Evolutionary conservation across 441 rosid species (phyloP), one percentile per base, ranked within the genome.

Genomic region (Adansonia madagascariensis): DNA sequence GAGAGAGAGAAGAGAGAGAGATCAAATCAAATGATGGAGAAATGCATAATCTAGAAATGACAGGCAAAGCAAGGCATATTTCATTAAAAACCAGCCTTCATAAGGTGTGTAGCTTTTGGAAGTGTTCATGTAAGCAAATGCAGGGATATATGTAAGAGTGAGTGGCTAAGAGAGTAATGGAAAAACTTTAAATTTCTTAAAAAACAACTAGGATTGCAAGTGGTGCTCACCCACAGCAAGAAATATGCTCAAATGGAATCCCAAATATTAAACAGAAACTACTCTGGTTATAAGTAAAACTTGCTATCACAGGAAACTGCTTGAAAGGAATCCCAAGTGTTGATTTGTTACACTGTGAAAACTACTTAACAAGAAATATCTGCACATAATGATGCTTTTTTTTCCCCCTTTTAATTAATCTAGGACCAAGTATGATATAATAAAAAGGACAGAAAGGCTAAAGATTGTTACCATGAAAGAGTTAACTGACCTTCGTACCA

Each of bases 401-500:
- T 14, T 31, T 3, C 35, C 35, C 35, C 35, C 35, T 31, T 31
- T 69, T 35, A 8, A 24, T 47, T 6, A 49, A 69, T 49, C 73
- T 67, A 24, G 9, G 11, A 27, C 47, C 60, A 50, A 77, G 79
- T 39, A 50, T 56, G 35, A 1, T 12, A 35, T 9, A 70, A 62
- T 9, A 24, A 10, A 68, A 68, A 8, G 62, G 22, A 24, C 11
- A 3, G 31, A 46, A 63, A 50, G 18, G 53, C 18, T 18, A 39
- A 73, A 67, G 57, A 76, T 0, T 60, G 74, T 60, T 56, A 15
- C 4, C n/a, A 4, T 12, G 11, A 27, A 52, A 49, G 70, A 75
- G 71, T 74, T 50, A 67, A 86, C 94, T 84, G 77, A 97, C 99
- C 99, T 97, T 84, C 90, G 94, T 71, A 84, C 84, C 88, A 97